phyloP scores from a whole-genome alignment of 163 green algal species.

The Chlorella variabilis region DNA sequence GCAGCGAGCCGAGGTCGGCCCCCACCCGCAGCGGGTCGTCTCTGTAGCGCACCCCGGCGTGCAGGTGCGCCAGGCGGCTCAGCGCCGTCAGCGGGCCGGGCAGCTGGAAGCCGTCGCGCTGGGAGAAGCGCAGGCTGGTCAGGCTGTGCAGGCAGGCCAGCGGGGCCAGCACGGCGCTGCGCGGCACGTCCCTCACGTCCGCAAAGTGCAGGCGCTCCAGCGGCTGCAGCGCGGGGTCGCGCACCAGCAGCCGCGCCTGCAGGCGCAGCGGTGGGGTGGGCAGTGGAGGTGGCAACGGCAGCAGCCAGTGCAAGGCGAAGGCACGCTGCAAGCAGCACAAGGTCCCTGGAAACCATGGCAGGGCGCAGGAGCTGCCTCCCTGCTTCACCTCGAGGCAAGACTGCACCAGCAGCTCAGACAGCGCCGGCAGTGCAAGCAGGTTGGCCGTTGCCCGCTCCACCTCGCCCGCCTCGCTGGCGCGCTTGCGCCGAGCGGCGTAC shows the following conservation, averaged over 20 bases:
- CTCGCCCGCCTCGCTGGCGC: background rate
- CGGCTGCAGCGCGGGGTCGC: background rate
- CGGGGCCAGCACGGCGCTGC: background rate
- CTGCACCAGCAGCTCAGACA: constrained; percentile 13
- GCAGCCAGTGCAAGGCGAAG: background rate
- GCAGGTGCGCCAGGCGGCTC: background rate
- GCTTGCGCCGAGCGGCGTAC: background rate
- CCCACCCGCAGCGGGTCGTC: constrained; percentile 7
- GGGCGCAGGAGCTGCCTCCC: too few relatives aligned
- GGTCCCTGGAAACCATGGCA: too few relatives aligned
- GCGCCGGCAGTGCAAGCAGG: constrained; percentile 7
- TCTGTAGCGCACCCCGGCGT: constrained; percentile 11
- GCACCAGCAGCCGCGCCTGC: constrained; percentile 9
- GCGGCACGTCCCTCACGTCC: background rate
- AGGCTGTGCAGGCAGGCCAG: constrained; percentile 5
- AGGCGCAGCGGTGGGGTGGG: background rate
- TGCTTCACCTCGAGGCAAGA: constrained; percentile 8
- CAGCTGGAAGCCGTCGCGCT: constrained; percentile 19
- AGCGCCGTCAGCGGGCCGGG: constrained; percentile 17
- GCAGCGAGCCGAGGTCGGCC: background rate
- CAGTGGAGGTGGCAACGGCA: background rate
- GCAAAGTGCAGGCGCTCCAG: constrained; percentile 19
- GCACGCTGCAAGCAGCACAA: background rate
- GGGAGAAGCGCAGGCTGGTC: constrained; percentile 22
- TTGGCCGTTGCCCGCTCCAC: background rate